phyloP scores from a whole-genome alignment of 768 basidiomycete genomes.

The Tremella fuciformis region DNA sequence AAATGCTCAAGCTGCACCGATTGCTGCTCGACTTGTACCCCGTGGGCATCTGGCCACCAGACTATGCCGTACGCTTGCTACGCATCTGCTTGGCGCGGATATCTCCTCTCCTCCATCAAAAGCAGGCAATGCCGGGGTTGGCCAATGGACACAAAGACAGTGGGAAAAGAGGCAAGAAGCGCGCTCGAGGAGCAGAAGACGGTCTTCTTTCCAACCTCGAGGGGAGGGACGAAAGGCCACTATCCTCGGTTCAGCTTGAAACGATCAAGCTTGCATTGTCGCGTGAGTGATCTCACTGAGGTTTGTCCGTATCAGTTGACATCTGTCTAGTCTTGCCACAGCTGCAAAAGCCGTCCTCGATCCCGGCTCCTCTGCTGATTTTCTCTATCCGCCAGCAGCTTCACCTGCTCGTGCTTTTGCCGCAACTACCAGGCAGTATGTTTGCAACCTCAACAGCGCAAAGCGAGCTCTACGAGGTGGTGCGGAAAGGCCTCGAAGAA shows the following conservation, averaged over 20 bases:
- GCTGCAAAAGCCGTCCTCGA: constrained; percentile 30
- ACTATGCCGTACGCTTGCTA: constrained; percentile 41
- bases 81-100: constrained; percentile 27
- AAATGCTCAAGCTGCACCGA: constrained; percentile 37
- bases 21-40: constrained; percentile 37
- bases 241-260: no score
- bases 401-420: constrained; percentile 25
- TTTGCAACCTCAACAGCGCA: constrained; percentile 10
- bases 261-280: no score
- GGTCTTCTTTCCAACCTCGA: constrained; percentile 44
- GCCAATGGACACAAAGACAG: constrained; percentile 6
- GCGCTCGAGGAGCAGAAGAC: constrained; percentile 46
- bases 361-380: constrained; percentile 31
- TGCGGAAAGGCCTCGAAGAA: constrained; percentile 18
- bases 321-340: constrained; percentile 26
- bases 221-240: constrained; percentile 26
- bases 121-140: constrained; percentile 3
- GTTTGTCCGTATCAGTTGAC: background rate
- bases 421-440: constrained; percentile 14
- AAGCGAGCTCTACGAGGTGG: background rate
- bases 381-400: constrained; percentile 46
- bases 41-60: constrained; percentile 21
- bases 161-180: constrained; percentile 49
- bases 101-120: constrained; percentile 23
- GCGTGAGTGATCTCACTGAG: background rate